Evolutionary conservation across 441 rosid genomes (phyloP).

Genomic region (Erodium chrysanthum): DNA sequence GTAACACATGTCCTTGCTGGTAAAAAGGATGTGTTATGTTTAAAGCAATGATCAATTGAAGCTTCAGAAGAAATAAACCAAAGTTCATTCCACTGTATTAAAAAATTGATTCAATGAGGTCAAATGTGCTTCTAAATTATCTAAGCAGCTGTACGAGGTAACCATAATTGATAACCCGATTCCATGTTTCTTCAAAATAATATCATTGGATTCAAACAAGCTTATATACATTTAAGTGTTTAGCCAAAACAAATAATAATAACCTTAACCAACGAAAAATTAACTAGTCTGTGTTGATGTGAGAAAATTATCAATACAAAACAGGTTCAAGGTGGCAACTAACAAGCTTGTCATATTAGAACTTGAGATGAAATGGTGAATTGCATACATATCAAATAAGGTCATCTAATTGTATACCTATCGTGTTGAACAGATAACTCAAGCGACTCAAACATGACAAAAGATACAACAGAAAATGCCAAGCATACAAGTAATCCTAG

Average conservation of each 20-base stretch:
- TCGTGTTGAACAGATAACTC: no score
- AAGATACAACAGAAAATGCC: neutral
- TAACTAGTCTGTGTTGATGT: no score
- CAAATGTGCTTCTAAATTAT: neutral
- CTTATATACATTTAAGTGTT: neutral
- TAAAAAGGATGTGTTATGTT: neutral
- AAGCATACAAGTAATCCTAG: neutral
- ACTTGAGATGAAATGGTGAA: no score
- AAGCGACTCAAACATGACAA: slow-evolving; percentile 5
- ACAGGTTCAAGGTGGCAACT: no score
- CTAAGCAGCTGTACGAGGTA: neutral
- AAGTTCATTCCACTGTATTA: neutral
- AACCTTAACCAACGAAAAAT: no score
- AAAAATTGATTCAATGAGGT: neutral
- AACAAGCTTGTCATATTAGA: no score
- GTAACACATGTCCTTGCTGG: no score
- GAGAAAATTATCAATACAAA: no score
- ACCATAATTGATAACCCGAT: neutral
- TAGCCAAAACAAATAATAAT: neutral
- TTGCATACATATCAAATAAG: no score
- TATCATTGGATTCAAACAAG: neutral
- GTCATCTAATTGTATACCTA: no score
- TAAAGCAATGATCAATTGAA: neutral
- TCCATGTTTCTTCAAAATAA: neutral
- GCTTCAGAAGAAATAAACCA: neutral